phyloP scores from a whole-genome alignment of 768 basidiomycete species.

The Lactifluus hygrophoroides region DNA sequence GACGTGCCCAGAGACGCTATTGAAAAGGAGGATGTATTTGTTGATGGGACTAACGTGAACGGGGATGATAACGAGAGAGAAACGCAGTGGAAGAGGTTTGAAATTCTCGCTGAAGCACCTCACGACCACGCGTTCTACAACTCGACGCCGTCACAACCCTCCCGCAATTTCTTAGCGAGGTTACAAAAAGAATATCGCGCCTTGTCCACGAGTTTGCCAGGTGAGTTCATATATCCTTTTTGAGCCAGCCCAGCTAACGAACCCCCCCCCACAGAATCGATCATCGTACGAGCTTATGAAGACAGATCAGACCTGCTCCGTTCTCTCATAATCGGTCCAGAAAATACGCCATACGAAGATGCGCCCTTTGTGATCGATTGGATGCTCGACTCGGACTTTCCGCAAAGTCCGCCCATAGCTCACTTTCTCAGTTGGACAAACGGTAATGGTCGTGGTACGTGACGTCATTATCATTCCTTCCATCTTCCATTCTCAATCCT shows the following conservation, averaged over 20 bases:
- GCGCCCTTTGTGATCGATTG: constrained; percentile 95
- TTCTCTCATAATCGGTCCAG: constrained; percentile 84
- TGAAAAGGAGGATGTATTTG: constrained; percentile 23
- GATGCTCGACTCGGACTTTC: constrained; percentile 81
- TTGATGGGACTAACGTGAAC: constrained; percentile 22
- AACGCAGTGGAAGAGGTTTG: constrained; percentile 73
- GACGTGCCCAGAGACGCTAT: constrained; percentile 28
- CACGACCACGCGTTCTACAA: constrained; percentile 74
- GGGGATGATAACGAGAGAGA: constrained; percentile 28
- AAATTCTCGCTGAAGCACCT: constrained; percentile 66
- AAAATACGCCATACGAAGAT: constrained; percentile 92
- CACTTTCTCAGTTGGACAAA: constrained; percentile 94
- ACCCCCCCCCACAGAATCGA: constrained; percentile 56
- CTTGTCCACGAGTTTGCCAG: constrained; percentile 71
- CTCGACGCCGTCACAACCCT: constrained; percentile 51
- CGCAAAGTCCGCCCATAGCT: constrained; percentile 72
- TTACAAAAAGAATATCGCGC: constrained; percentile 77
- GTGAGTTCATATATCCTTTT: constrained; percentile 33
- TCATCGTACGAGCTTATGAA: constrained; percentile 85
- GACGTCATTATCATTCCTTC: not conserved
- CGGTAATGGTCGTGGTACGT: constrained; percentile 77
- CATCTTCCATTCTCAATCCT: not conserved
- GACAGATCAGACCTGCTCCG: constrained; percentile 82
- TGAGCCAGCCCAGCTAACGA: not conserved
- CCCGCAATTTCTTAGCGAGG: constrained; percentile 68